Evolutionary conservation across 129 eudicot species (phyloP), one percentile per base, ranked within the genome.

Genomic region (Ambrosia artemisiifolia): DNA sequence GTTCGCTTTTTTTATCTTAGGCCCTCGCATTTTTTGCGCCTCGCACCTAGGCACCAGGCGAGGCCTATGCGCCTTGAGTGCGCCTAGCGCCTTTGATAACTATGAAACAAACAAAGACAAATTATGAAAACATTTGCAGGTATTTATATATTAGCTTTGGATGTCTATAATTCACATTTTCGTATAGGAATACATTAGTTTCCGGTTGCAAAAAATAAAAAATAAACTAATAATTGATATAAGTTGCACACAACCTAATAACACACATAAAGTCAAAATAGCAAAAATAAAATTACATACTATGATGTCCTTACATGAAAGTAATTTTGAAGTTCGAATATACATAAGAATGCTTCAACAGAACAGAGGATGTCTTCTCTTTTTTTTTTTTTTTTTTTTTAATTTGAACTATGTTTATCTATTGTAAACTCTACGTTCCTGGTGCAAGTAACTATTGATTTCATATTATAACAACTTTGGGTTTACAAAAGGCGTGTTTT

Each of bases 31-130:
- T n/a, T n/a, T n/a, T n/a, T n/a, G n/a, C n/a, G n/a, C n/a, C n/a
- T n/a, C n/a, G n/a, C n/a, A n/a, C n/a, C n/a, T n/a, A n/a, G n/a
- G n/a, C n/a, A n/a, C n/a, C n/a, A n/a, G n/a, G n/a, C n/a, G n/a
- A n/a, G n/a, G n/a, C n/a, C n/a, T n/a, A n/a, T n/a, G n/a, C n/a
- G n/a, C n/a, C n/a, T n/a, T n/a, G n/a, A n/a, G n/a, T n/a, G n/a
- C n/a, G n/a, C n/a, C n/a, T n/a, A n/a, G n/a, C n/a, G n/a, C n/a
- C n/a, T n/a, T n/a, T n/a, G n/a, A n/a, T n/a, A n/a, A n/a, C n/a
- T n/a, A n/a, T n/a, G n/a, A 35, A 28, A 77, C 65, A 65, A 70
- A 75, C 36, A 63, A 77, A 75, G 65, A 18, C 50, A 57, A 13
- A 61, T 66, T 47, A 71, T 49, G 53, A 12, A 72, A 33, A 6